A percentile compares a stretch with the other conserved stretches of the same genome.
phyloP scores from a whole-genome alignment of 139 green algal genomes.

The Zygnema circumcarinatum region DNA sequence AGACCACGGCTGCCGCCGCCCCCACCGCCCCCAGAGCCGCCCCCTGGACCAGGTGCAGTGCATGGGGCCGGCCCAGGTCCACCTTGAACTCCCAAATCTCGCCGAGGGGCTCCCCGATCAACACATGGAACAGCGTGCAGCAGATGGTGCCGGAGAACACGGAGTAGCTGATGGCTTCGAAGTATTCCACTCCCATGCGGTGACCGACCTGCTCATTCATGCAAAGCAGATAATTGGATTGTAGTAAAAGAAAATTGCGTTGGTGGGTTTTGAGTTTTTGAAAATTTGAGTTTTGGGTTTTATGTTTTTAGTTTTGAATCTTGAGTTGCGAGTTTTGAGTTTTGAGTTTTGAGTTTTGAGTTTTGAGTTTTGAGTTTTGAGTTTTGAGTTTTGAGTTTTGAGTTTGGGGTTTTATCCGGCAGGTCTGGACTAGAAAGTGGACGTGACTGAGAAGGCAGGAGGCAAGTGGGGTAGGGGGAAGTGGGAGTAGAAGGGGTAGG shows the following conservation, averaged over 20 bases:
- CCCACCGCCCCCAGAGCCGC: constrained; percentile 19
- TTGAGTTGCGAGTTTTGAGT: no score
- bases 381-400: no score
- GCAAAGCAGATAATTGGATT: background rate
- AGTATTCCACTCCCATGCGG: constrained; percentile 46
- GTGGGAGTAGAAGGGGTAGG: no score
- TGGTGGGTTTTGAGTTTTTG: background rate
- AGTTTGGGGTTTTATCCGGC: no score
- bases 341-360: background rate
- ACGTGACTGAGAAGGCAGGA: no score
- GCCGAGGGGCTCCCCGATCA: constrained; percentile 31
- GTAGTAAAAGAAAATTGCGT: background rate
- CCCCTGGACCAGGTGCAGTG: constrained; percentile 13
- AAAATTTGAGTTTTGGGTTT: background rate
- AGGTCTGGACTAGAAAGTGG: no score
- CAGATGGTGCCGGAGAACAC: constrained; percentile 33
- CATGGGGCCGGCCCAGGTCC: constrained; percentile 17
- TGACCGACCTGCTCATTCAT: constrained; percentile 29
- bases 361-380: background rate
- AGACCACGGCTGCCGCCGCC: constrained; percentile 15
- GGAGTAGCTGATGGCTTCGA: constrained; percentile 35
- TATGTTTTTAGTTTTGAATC: no score
- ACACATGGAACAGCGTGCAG: constrained; percentile 30
- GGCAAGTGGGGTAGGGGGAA: no score
- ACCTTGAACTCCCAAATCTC: constrained; percentile 41